Conservation (phyloP, 2,329 filamentous ascomycete species). For the Clarireedia homoeocarpa region DNA sequence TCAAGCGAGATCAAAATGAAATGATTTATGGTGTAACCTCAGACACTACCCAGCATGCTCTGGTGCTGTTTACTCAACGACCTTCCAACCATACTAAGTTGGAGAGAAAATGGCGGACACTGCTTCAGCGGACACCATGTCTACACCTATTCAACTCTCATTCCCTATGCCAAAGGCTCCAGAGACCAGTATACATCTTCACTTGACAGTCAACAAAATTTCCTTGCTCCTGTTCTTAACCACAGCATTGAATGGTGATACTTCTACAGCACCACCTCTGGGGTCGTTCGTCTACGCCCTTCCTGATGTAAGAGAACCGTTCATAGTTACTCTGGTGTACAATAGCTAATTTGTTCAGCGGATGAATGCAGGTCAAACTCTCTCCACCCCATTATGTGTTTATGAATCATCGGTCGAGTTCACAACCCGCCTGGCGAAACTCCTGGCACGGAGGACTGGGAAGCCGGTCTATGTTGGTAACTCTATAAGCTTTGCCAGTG, state of each 20-base stretch:
- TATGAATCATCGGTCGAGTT: slow-evolving; percentile 77
- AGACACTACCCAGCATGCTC: too few species aligned
- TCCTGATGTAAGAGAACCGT: slow-evolving; percentile 59
- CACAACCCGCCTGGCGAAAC: slow-evolving; percentile 73
- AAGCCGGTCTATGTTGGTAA: slow-evolving; percentile 86
- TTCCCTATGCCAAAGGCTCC: slow-evolving; percentile 52
- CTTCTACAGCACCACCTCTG: slow-evolving; percentile 47
- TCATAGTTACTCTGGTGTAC: neutral
- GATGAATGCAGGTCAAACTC: slow-evolving; percentile 45
- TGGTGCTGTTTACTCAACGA: too few species aligned
- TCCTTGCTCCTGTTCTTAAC: slow-evolving; percentile 54
- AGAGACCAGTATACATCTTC: slow-evolving; percentile 54
- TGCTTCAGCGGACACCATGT: neutral
- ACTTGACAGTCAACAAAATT: slow-evolving; percentile 49
- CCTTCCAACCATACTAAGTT: neutral
- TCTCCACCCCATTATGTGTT: slow-evolving; percentile 73
- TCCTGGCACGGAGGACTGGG: slow-evolving; percentile 64
- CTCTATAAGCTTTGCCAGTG: slow-evolving; percentile 68
- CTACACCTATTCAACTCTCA: slow-evolving; percentile 39
- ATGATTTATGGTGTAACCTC: too few species aligned
- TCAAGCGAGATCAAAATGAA: too few species aligned
- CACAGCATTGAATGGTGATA: slow-evolving; percentile 46
- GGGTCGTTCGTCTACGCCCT: slow-evolving; percentile 93
- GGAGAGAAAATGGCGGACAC: neutral
- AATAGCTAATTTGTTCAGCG: slow-evolving; percentile 23